These are phyloP conservation scores for Volutella citrinella DNA, from an alignment of 2,329 filamentous ascomycete species.

Conservation along the genomic window DNA sequence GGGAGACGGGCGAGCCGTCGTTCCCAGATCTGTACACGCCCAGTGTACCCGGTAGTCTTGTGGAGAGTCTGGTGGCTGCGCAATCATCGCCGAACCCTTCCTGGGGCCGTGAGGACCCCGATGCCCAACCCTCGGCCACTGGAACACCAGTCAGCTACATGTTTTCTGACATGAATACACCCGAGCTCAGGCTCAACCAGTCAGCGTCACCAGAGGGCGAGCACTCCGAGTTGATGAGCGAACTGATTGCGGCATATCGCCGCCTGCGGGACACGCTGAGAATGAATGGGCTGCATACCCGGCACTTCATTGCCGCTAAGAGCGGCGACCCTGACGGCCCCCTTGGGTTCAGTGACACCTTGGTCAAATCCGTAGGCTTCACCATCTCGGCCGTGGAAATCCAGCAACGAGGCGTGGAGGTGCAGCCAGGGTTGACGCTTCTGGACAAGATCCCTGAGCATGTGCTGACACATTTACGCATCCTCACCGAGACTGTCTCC, in stretches of 20 bases:
- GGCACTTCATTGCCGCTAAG: constrained; percentile 30
- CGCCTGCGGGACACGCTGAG: constrained; percentile 57
- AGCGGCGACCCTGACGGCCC: constrained; percentile 38
- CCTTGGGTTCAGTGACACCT: constrained; percentile 54
- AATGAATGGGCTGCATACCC: constrained; percentile 49
- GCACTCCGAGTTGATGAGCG: constrained; percentile 37
- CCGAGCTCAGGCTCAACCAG: constrained; percentile 19
- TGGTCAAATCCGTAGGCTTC: constrained; percentile 70
- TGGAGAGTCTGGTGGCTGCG: constrained; percentile 36
- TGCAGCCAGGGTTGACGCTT: constrained; percentile 69
- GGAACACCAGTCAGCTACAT: constrained; percentile 42
- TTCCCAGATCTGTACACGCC: constrained; percentile 32
- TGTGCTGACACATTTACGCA: constrained; percentile 78
- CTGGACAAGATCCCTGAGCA: constrained; percentile 83
- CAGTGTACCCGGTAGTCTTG: constrained; percentile 36
- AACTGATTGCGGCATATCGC: constrained; percentile 59
- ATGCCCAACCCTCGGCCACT: constrained; percentile 28
- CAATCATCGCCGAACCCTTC: constrained; percentile 35
- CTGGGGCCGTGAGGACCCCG: constrained; percentile 39
- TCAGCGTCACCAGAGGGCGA: constrained; percentile 14
- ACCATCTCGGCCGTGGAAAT: constrained; percentile 90
- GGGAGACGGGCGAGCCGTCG: constrained; percentile 29
- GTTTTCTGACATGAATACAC: constrained; percentile 33
- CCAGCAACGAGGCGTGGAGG: constrained; percentile 80
- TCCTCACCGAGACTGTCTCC: constrained; percentile 82